phyloP scores from a whole-genome alignment of 768 basidiomycete species.

The Rhizopogon vinicolor region DNA sequence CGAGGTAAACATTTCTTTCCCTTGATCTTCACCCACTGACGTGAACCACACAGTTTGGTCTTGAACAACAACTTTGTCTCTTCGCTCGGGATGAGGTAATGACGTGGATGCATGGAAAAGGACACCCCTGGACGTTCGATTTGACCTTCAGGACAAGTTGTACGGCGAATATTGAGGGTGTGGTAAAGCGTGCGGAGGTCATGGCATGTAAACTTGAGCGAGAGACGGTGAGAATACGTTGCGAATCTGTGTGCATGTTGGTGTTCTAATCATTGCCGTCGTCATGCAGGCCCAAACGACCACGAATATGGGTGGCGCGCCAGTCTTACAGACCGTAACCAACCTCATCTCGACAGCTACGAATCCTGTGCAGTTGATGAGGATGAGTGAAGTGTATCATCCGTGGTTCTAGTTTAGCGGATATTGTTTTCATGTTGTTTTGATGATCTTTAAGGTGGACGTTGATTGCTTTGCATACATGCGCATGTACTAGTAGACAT shows the following conservation, averaged over 20 bases:
- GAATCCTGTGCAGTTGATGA: slow-evolving; percentile 78
- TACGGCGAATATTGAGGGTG: slow-evolving; percentile 56
- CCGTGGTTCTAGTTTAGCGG: slow-evolving; percentile 66
- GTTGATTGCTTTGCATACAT: not conserved
- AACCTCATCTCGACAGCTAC: slow-evolving; percentile 83
- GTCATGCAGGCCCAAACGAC: slow-evolving; percentile 12
- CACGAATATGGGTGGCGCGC: slow-evolving; percentile 21
- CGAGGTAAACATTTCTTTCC: slow-evolving; percentile 50
- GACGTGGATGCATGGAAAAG: slow-evolving; percentile 61
- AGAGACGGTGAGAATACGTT: slow-evolving; percentile 53
- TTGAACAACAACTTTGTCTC: slow-evolving; percentile 88
- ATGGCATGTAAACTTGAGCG: slow-evolving; percentile 87
- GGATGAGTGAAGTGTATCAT: slow-evolving; percentile 80
- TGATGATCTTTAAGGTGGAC: not conserved
- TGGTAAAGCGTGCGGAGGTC: slow-evolving; percentile 76
- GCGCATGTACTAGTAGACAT: not conserved
- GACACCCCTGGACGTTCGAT: slow-evolving; percentile 56
- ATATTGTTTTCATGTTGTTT: not conserved
- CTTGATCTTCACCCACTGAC: slow-evolving; percentile 1
- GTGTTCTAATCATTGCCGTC: not conserved
- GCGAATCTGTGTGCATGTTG: not conserved
- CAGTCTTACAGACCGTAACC: slow-evolving; percentile 77
- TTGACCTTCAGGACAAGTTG: slow-evolving; percentile 52
- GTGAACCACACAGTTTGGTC: slow-evolving; percentile 58
- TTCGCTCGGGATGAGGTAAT: slow-evolving; percentile 93